Base-by-base conservation (phyloP, 129 eudicot genomes). In the Flaveria ramosissima region DNA sequence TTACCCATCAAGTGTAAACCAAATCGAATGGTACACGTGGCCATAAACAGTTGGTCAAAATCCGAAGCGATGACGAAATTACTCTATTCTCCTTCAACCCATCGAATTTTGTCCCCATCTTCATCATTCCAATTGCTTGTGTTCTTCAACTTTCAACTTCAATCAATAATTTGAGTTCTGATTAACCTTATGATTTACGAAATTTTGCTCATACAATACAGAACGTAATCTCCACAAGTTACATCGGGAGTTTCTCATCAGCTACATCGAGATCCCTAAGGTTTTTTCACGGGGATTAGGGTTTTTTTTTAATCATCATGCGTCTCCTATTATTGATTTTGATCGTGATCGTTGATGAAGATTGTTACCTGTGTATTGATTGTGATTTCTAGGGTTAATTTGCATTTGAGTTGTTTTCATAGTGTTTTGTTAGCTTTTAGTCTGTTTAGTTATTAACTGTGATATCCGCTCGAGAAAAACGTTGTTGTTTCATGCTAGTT, bases 11-110 rank as follows among this genome's bases (percentile, higher is more conserved):
- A 41, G 69, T 15, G 41, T 57, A n/a, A n/a, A 14, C 21, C 66
- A 21, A 36, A 62, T 62, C 11, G 63, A 48, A 47, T 21, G 66
- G 16, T 50, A 68, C 81, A 77, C 68, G 81, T 77, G 75, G 74
- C 39, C 27, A 42, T 56, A 68, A 68, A 0, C 14, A 77, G 70
- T 68, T 77, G 81, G 81, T 27, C 30, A 53, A 27, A 59, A 53
- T 26, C 68, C 27, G 69, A 69, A 68, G 68, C 81, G 81, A 56
- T 77, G 81, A 68, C 75, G 81, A 68, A 53, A 68, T 41, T 67
- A 77, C 75, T 66, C 70, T 9, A 11, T 67, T 56, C 69, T 68
- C 59, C 47, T 77, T 68, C 1, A 41, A 19, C 27, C n/a, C 73
- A 15, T 48, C 52, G n/a, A 23, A 60, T 30, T 52, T 67, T 20